phyloP scores from a whole-genome alignment of 176 grass and related monocot species.

The Oryza nivara region DNA sequence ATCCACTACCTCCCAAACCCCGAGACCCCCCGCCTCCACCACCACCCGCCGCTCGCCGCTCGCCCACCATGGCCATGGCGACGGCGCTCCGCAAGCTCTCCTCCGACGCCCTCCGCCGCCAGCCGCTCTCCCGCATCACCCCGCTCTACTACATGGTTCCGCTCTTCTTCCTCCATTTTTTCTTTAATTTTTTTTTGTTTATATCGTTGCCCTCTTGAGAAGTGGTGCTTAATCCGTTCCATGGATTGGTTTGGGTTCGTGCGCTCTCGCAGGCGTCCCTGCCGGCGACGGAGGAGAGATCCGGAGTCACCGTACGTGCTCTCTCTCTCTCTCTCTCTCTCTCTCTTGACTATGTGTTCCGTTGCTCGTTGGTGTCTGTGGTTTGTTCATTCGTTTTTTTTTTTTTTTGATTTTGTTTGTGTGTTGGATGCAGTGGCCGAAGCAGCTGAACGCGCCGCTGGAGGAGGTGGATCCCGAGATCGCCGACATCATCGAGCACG shows the following conservation, averaged over 20 bases:
- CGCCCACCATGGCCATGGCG: slow-evolving; percentile 75
- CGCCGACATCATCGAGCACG: slow-evolving; percentile 88
- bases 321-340: not conserved
- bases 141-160: slow-evolving; percentile 61
- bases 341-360: not conserved
- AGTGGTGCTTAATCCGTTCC: slow-evolving; percentile 25
- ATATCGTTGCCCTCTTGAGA: not conserved
- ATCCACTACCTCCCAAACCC: slow-evolving; percentile 43
- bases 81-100: slow-evolving; percentile 75
- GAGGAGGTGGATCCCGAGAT: slow-evolving; percentile 91
- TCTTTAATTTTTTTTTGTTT: not conserved
- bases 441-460: slow-evolving; percentile 83
- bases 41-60: slow-evolving; percentile 11
- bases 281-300: slow-evolving; percentile 71
- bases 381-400: not conserved
- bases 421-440: slow-evolving; percentile 67
- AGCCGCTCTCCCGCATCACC: slow-evolving; percentile 54
- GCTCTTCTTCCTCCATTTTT: not conserved
- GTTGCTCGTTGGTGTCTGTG: not conserved
- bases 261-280: slow-evolving; percentile 52
- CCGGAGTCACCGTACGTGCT: slow-evolving; percentile 54
- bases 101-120: slow-evolving; percentile 45
- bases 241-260: slow-evolving; percentile 18
- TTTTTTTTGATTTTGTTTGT: not conserved
- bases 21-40: slow-evolving; percentile 14